Evolutionary conservation across 2,329 filamentous ascomycete species (phyloP).

Genomic region (Verticillium klebahnii): DNA sequence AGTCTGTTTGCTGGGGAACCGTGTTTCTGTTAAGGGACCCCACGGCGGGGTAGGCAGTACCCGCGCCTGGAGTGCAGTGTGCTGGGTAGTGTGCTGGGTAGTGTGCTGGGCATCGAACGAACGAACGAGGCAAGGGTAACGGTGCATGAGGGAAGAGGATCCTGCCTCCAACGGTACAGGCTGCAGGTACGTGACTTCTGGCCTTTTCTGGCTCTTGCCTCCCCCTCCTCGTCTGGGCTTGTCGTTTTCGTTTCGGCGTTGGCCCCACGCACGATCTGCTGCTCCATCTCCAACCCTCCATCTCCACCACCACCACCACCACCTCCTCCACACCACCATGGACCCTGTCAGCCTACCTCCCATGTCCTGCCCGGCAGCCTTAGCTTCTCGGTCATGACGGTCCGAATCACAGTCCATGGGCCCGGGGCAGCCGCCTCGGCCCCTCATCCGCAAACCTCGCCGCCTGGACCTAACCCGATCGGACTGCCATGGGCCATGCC

Average conservation of each 20-base stretch:
- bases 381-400: constrained; percentile 45
- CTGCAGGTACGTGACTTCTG: neutral
- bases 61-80: neutral
- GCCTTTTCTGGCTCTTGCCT: neutral
- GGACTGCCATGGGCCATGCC: neutral
- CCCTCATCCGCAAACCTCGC: neutral
- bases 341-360: constrained; percentile 10
- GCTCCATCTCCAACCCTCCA: neutral
- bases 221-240: neutral
- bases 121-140: too few relatives aligned
- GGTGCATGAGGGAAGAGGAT: neutral
- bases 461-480: neutral
- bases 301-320: neutral
- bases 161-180: neutral
- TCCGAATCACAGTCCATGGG: constrained; percentile 29
- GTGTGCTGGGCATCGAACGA: too few relatives aligned
- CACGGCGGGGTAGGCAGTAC: constrained; percentile 11
- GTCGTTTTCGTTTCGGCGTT: neutral
- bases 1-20: neutral
- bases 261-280: neutral
- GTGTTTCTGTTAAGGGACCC: constrained; percentile 6
- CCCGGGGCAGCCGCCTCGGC: neutral
- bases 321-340: constrained; percentile 1
- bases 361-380: constrained; percentile 20
- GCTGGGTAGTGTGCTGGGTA: too few relatives aligned